These are phyloP conservation scores for Sicyos edulis DNA, from an alignment of 306 rosid genomes.

Conservation along the genomic window DNA sequence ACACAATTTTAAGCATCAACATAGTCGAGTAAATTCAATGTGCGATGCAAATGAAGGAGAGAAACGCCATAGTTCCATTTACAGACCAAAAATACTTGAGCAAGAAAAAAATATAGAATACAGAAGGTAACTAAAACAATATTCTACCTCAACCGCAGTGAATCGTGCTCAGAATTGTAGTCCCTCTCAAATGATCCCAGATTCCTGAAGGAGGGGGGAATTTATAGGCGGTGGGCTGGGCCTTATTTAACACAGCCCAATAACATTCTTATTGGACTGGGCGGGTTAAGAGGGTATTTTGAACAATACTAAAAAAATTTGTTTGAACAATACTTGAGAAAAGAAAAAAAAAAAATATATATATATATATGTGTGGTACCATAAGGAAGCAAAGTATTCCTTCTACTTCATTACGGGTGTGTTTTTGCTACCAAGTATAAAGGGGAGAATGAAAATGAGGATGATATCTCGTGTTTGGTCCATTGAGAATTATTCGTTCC, in stretches of 20 bases:
- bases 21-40: background rate
- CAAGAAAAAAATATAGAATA: background rate
- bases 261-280: background rate
- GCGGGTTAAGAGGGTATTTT: background rate
- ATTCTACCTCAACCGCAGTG: background rate
- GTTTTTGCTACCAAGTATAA: too few species aligned
- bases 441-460: too few species aligned
- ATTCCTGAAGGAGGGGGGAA: background rate
- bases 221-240: background rate
- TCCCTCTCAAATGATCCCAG: too few species aligned
- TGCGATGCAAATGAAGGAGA: background rate
- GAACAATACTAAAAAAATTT: too few species aligned
- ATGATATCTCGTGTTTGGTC: too few species aligned
- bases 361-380: too few species aligned
- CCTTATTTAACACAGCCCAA: background rate
- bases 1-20: background rate
- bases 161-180: too few species aligned
- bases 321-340: too few species aligned
- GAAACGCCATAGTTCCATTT: background rate
- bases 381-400: too few species aligned
- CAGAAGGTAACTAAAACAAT: background rate
- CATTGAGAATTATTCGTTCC: too few species aligned
- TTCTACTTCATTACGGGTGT: too few species aligned
- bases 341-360: too few species aligned
- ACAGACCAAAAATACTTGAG: background rate